These are phyloP conservation scores for Scheffersomyces cryptocercus DNA, from an alignment of 1,139 yeast species.

Conservation along the genomic window DNA sequence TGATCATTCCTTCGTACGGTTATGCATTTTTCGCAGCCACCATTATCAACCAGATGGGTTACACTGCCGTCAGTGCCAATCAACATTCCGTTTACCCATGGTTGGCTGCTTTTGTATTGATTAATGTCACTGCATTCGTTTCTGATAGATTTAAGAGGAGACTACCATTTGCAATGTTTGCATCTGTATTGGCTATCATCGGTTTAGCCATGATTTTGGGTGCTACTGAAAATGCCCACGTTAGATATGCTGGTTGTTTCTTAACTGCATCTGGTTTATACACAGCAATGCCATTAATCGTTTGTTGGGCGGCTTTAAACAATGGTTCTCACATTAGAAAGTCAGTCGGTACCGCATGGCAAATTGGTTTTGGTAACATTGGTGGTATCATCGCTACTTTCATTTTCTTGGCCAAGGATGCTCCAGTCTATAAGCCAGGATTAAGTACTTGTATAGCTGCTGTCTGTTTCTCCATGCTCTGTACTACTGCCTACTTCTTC, in stretches of 20 bases:
- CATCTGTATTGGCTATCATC: conserved; percentile 45
- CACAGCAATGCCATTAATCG: conserved; percentile 71
- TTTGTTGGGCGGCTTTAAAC: conserved; percentile 72
- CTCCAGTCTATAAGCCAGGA: conserved; percentile 62
- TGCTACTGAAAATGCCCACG: conserved; percentile 30
- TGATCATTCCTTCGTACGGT: conserved; percentile 67
- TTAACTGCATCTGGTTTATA: conserved; percentile 65
- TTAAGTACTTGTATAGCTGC: conserved; percentile 55
- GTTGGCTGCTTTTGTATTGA: conserved; percentile 61
- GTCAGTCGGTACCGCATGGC: conserved; percentile 73
- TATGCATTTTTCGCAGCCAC: conserved; percentile 72
- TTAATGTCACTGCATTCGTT: conserved; percentile 45
- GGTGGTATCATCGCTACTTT: conserved; percentile 79
- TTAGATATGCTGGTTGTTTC: conserved; percentile 74
- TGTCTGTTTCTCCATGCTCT: conserved; percentile 49
- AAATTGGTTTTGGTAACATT: conserved; percentile 79
- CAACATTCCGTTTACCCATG: conserved; percentile 73
- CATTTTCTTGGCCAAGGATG: conserved; percentile 55
- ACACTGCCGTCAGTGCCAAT: conserved; percentile 63
- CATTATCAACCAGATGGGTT: conserved; percentile 57
- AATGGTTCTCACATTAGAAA: conserved; percentile 71
- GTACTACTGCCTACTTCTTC: conserved; percentile 44
- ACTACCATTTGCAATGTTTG: conserved; percentile 46
- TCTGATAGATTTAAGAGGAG: conserved; percentile 54
- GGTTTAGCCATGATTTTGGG: conserved; percentile 58